Conservation (phyloP, 257 asterid genomes). For the Prunella vulgaris region DNA sequence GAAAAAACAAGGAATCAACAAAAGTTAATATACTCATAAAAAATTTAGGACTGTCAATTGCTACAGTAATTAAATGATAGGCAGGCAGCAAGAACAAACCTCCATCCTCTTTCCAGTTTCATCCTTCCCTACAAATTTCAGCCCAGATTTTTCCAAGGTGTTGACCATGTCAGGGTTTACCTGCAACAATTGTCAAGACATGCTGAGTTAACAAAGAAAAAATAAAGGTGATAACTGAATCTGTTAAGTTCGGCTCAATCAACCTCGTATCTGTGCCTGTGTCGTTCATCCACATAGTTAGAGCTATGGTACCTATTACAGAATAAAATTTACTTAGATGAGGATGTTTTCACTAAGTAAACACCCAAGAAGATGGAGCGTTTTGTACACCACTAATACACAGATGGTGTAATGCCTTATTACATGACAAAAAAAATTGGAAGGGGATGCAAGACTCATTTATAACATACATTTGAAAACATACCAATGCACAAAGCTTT, state of each 20-base stretch:
- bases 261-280: slow-evolving; percentile 97
- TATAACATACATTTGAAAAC: background rate
- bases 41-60: background rate
- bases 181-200: slow-evolving; percentile 38
- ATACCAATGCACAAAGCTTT: background rate
- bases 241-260: slow-evolving; percentile 12
- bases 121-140: slow-evolving; percentile 90
- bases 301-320: slow-evolving; percentile 58
- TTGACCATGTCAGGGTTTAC: slow-evolving; percentile 79
- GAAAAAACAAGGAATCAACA: background rate
- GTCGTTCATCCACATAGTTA: slow-evolving; percentile 77
- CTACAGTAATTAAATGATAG: slow-evolving; percentile 4
- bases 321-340: slow-evolving; percentile 1
- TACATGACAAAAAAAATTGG: background rate
- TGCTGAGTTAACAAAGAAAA: background rate
- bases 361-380: background rate
- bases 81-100: slow-evolving; percentile 39
- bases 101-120: slow-evolving; percentile 92
- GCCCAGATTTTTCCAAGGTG: slow-evolving; percentile 66
- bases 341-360: background rate
- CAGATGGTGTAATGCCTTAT: background rate
- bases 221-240: slow-evolving; percentile 9
- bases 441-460: background rate
- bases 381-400: background rate
- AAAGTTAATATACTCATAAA: background rate